Percentiles rank a stretch among this genome's conserved stretches.
phyloP scores from a whole-genome alignment of 208 protist genomes.

The Wallacemonas sp. region DNA sequence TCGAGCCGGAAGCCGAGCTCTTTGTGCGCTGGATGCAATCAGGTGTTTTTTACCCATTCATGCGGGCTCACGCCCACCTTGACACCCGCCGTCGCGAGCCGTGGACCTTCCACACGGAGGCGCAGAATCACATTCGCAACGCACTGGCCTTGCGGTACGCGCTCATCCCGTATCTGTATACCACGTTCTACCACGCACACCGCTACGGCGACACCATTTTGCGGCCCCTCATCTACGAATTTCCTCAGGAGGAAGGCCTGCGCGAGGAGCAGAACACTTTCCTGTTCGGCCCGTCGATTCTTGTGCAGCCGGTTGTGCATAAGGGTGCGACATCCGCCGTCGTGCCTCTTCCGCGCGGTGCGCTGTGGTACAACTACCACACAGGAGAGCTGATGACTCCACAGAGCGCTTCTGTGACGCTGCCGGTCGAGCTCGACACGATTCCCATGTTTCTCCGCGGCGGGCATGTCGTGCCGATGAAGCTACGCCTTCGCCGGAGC shows the following conservation, averaged over 20 bases:
- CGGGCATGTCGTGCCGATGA: conserved; percentile 91
- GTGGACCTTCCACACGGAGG: conserved; percentile 92
- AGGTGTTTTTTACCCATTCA: conserved; percentile 97
- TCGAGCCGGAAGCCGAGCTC: conserved; percentile 95
- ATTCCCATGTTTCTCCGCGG: conserved; percentile 94
- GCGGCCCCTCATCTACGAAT: conserved; percentile 95
- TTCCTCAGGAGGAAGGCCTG: conserved; percentile 81
- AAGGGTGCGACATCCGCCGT: conserved; percentile 35
- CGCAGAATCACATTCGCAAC: conserved; percentile 60
- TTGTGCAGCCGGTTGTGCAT: conserved; percentile 88
- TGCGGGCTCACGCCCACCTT: conserved; percentile 96
- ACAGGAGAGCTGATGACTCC: conserved; percentile 29
- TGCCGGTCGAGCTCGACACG: conserved; percentile 76
- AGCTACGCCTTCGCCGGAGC: conserved; percentile 89
- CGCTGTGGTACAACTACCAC: conserved; percentile 74
- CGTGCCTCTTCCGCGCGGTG: conserved; percentile 78
- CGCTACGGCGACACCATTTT: conserved; percentile 88
- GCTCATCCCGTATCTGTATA: conserved; percentile 97
- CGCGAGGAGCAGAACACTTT: conserved; percentile 89
- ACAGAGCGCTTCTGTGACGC: not conserved
- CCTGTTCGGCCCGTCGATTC: conserved; percentile 86
- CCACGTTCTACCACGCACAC: conserved; percentile 89
- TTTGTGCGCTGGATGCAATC: conserved; percentile 98
- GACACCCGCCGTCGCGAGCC: conserved; percentile 98
- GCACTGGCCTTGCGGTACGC: conserved; percentile 90